Percentiles rank a stretch among this genome's conserved stretches.
Evolutionary conservation across 2,329 filamentous ascomycete genomes (phyloP).

Genomic region (Alternaria infectoria): DNA sequence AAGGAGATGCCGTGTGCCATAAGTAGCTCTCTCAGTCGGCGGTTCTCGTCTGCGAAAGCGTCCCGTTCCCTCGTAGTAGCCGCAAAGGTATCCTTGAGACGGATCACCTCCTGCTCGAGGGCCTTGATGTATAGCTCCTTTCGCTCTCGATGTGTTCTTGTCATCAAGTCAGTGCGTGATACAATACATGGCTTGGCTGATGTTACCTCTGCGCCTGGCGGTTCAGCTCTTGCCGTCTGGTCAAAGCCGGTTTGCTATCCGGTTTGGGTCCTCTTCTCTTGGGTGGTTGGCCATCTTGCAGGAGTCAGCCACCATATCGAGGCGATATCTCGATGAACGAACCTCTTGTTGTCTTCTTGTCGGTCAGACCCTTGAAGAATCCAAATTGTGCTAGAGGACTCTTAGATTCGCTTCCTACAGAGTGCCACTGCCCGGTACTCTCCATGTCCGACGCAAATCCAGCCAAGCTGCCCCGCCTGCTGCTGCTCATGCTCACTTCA

Average conservation of each 20-base stretch:
- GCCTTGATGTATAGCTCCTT: constrained; percentile 97
- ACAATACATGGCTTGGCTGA: neutral
- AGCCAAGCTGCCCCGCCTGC: constrained; percentile 43
- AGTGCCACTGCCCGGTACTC: constrained; percentile 47
- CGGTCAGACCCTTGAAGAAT: constrained; percentile 69
- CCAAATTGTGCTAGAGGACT: constrained; percentile 47
- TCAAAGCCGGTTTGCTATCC: constrained; percentile 92
- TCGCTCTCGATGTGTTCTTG: constrained; percentile 91
- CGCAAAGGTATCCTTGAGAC: constrained; percentile 84
- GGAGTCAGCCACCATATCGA: constrained; percentile 8
- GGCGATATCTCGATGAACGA: constrained; percentile 12
- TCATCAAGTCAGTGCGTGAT: constrained; percentile 17
- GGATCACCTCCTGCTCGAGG: constrained; percentile 87
- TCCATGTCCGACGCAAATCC: constrained; percentile 47
- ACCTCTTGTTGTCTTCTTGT: constrained; percentile 83
- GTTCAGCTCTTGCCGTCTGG: constrained; percentile 90
- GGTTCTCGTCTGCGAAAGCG: constrained; percentile 78
- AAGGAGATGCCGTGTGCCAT: constrained; percentile 64
- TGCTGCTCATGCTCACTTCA: constrained; percentile 33
- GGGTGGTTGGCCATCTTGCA: constrained; percentile 77
- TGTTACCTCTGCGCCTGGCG: constrained; percentile 91
- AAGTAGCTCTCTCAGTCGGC: constrained; percentile 70
- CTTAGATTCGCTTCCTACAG: constrained; percentile 46
- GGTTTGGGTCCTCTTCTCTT: constrained; percentile 95
- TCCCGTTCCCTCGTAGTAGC: constrained; percentile 78